Percentiles rank a stretch among this genome's conserved stretches.
Evolutionary conservation across 2,329 filamentous ascomycete genomes (phyloP).

Genomic region (Rutstroemia sp.): DNA sequence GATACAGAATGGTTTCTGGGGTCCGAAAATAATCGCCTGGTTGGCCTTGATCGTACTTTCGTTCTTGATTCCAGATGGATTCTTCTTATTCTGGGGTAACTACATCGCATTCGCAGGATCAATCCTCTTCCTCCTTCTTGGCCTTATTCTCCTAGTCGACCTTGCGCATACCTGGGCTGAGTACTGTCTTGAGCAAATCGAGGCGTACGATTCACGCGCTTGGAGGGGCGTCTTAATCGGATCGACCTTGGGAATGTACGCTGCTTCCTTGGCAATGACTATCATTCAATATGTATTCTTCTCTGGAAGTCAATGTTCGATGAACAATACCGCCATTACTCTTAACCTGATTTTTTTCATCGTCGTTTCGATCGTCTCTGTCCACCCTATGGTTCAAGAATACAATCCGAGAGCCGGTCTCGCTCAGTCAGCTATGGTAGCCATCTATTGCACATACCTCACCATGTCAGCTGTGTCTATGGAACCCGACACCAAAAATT

Average conservation of each 20-base stretch:
- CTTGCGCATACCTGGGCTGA: slow-evolving; percentile 96
- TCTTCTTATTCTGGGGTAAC: slow-evolving; percentile 95
- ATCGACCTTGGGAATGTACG: slow-evolving; percentile 89
- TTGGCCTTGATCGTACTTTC: slow-evolving; percentile 78
- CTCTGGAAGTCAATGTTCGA: slow-evolving; percentile 69
- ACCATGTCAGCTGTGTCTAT: slow-evolving; percentile 98
- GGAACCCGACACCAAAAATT: slow-evolving; percentile 91
- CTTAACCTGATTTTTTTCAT: slow-evolving; percentile 85
- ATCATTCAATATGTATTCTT: slow-evolving; percentile 98
- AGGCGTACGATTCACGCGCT: slow-evolving; percentile 72
- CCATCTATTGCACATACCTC: slow-evolving; percentile 96
- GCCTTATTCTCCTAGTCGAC: slow-evolving; percentile 86
- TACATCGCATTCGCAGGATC: slow-evolving; percentile 84
- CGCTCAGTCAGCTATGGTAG: slow-evolving; percentile 96
- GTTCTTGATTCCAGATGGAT: slow-evolving; percentile 90
- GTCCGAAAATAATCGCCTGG: slow-evolving; percentile 90
- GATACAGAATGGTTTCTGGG: slow-evolving; percentile 98
- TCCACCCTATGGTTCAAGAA: slow-evolving; percentile 85
- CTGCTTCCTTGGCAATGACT: slow-evolving; percentile 86
- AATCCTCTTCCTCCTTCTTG: slow-evolving; percentile 88
- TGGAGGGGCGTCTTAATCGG: slow-evolving; percentile 88
- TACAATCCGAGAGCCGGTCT: slow-evolving; percentile 89
- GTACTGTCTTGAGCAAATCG: slow-evolving; percentile 89
- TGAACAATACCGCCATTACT: slow-evolving; percentile 96
- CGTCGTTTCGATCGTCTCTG: slow-evolving; percentile 72